Conservation (phyloP, 2,329 filamentous ascomycete species). For the Chaetomiaceae sp. region DNA sequence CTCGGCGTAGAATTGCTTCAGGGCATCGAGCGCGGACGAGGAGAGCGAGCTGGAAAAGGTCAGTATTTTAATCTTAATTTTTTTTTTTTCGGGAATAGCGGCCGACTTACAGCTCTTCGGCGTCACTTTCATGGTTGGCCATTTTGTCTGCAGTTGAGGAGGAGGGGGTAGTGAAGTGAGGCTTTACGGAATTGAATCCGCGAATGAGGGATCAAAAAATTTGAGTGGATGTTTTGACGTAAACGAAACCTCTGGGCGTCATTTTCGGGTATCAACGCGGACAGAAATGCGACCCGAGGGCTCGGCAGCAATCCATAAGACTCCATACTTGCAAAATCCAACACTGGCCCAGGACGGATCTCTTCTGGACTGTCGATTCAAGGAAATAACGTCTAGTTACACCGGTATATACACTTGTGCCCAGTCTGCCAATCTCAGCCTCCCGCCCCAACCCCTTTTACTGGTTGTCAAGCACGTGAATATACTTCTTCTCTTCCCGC, state of each 20-base stretch:
- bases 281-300: no score
- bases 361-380: conserved; percentile 11
- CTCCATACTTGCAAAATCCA: no score
- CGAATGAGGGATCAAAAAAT: background rate
- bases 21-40: conserved; percentile 58
- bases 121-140: conserved; percentile 35
- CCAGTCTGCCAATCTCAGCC: conserved; percentile 4
- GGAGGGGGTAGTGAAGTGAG: no score
- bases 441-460: conserved; percentile 40
- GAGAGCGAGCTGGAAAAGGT: conserved; percentile 54
- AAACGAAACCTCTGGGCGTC: no score
- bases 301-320: no score
- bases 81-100: background rate
- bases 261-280: no score
- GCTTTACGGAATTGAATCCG: no score
- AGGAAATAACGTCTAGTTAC: conserved; percentile 27
- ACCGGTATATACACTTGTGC: conserved; percentile 32
- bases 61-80: background rate
- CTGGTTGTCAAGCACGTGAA: conserved; percentile 83
- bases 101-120: conserved; percentile 45
- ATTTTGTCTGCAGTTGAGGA: conserved; percentile 14
- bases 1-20: conserved; percentile 70
- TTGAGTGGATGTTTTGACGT: background rate
- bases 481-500: conserved; percentile 91
- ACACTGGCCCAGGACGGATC: no score